Evolutionary conservation across 805 yeast species (phyloP), one percentile per base, ranked within the genome.

Genomic region (Nakazawaea laoshanensis): DNA sequence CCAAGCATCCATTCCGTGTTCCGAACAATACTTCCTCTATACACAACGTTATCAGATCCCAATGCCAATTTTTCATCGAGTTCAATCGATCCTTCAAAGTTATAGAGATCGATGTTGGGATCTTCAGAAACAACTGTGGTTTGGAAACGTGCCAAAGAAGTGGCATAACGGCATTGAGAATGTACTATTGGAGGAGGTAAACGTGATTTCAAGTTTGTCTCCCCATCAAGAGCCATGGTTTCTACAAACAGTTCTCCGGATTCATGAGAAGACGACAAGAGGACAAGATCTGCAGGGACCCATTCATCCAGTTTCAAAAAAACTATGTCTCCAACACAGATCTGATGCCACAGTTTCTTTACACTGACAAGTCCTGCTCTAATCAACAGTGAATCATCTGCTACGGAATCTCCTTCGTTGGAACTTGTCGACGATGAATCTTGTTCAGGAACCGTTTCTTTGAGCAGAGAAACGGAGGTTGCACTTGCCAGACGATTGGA

Each of bases 211-310:
- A 92, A 63, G 50, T 87, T 89, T 0, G 97, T 92, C 55, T 92
- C 98, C 32, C 99, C 99, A 56, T 92, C 98, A 30, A 92, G 64
- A 1, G 95, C 98, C 89, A 89, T 87, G 1, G 99, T 92, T 53
- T 92, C 99, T 13, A 88, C 76, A 42, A 74, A 84, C 1, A 84
- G 71, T 34, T 67, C 72, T 23, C 70, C 67, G 37, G 77, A 71
- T 24, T 80, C 87, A 41, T 68, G 70, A 24, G 75, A 73, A 3
- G 86, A 74, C 1, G 88, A 70, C 26, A 92, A 49, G 3, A 92
- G 46, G 2, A 92, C 51, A 3, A 92, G 49, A 58, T 92, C 99
- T 0, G 96, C 96, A 0, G 99, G 98, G 5, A 89, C 70, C 82
- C 95, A 83, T 39, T 92, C 97, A 56, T 87, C 85, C 42, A 77